Evolutionary conservation across 306 rosid genomes (phyloP).

Genomic region (Prosopis cineraria): DNA sequence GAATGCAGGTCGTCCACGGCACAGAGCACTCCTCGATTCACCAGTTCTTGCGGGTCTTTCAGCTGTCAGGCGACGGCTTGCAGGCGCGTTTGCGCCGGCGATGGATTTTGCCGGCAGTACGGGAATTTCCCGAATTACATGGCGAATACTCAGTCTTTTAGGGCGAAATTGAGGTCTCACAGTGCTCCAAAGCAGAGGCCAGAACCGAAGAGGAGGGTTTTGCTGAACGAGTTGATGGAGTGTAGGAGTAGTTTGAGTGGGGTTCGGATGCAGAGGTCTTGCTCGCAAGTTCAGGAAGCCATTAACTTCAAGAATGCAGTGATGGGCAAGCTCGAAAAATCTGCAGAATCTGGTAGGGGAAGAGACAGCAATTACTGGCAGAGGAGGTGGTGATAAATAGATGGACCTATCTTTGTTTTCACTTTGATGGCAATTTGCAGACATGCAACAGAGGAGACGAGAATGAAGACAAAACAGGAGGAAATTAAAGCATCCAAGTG

Average conservation of each 20-base stretch:
- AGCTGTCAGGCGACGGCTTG: slow-evolving; percentile 51
- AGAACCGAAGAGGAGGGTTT: slow-evolving; percentile 64
- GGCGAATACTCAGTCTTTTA: slow-evolving; percentile 73
- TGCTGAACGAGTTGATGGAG: slow-evolving; percentile 70
- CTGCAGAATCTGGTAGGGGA: slow-evolving; percentile 48
- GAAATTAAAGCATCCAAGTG: background rate
- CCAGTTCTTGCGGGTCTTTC: slow-evolving; percentile 46
- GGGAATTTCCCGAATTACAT: slow-evolving; percentile 66
- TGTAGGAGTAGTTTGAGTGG: slow-evolving; percentile 80
- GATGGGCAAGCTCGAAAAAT: slow-evolving; percentile 68
- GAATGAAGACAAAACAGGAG: slow-evolving; percentile 20
- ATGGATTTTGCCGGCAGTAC: slow-evolving; percentile 45
- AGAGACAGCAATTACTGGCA: slow-evolving; percentile 38
- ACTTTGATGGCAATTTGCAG: slow-evolving; percentile 14
- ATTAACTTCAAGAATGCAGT: slow-evolving; percentile 79
- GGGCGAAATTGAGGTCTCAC: slow-evolving; percentile 87
- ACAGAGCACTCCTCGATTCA: slow-evolving; percentile 81
- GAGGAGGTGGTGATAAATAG: slow-evolving; percentile 47
- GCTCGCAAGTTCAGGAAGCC: slow-evolving; percentile 78
- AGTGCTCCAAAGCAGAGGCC: slow-evolving; percentile 95
- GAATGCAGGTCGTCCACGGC: slow-evolving; percentile 83
- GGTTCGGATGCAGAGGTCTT: slow-evolving; percentile 79
- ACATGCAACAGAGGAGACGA: slow-evolving; percentile 13
- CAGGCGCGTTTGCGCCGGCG: slow-evolving; percentile 53
- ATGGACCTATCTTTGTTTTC: slow-evolving; percentile 21